Conservation (phyloP, 768 basidiomycete genomes). For the Gelatoporia subvermispora region DNA sequence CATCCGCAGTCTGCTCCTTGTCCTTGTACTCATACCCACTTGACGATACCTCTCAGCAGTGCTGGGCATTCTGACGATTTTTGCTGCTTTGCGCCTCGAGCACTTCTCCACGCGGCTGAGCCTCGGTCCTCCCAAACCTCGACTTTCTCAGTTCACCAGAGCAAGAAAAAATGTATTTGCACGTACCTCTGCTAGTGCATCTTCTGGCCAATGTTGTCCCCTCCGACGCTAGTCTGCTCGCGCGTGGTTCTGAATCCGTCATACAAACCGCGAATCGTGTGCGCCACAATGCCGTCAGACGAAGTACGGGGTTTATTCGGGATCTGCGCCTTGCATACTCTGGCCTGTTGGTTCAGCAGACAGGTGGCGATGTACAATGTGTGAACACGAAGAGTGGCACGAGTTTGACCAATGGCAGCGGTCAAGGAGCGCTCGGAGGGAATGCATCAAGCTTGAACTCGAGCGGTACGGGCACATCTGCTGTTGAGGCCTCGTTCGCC, state of each 20-base stretch:
- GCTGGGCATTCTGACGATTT: conserved; percentile 9
- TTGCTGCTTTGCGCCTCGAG: not conserved
- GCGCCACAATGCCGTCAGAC: conserved; percentile 51
- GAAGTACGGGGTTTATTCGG: conserved; percentile 57
- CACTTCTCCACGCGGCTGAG: not conserved
- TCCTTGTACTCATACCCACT: not conserved
- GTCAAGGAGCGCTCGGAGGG: too few species aligned
- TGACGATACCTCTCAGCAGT: not conserved
- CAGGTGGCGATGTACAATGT: conserved; percentile 11
- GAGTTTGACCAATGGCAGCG: not conserved
- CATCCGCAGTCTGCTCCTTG: not conserved
- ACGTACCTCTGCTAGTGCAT: conserved; percentile 25
- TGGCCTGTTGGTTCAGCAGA: conserved; percentile 36
- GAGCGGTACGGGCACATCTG: not conserved
- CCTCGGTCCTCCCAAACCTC: not conserved
- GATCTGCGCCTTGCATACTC: conserved; percentile 67
- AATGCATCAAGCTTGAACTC: too few species aligned
- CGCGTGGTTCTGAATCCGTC: conserved; percentile 29
- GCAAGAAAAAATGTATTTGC: conserved; percentile 19
- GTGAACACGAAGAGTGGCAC: conserved; percentile 3
- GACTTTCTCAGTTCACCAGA: conserved; percentile 2
- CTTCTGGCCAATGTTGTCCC: conserved; percentile 25
- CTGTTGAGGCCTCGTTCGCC: not conserved
- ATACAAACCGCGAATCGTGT: conserved; percentile 40
- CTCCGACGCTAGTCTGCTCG: conserved; percentile 21